phyloP scores from a whole-genome alignment of 2,329 filamentous ascomycete species.

The Fusarium compactum region DNA sequence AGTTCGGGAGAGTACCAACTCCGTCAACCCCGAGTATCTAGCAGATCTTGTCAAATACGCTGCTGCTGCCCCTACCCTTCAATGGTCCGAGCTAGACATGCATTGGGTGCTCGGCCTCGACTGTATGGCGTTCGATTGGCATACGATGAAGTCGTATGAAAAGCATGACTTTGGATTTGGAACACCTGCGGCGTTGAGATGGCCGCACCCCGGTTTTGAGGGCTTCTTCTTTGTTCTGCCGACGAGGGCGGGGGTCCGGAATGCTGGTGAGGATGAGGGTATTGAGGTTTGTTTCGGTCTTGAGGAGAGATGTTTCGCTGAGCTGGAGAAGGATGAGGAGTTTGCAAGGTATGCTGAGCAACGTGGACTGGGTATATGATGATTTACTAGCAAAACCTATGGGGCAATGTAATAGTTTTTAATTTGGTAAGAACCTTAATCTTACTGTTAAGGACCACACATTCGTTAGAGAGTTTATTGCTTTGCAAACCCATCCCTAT shows the following conservation, averaged over 20 bases:
- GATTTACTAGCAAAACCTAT: too few relatives aligned
- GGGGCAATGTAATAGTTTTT: too few relatives aligned
- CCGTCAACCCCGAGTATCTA: conserved; percentile 9
- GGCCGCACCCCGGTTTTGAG: conserved; percentile 19
- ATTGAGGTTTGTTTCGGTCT: conserved; percentile 23
- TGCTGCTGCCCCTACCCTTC: not conserved
- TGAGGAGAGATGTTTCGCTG: conserved; percentile 10
- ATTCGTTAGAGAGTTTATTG: too few relatives aligned
- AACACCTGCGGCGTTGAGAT: conserved; percentile 7
- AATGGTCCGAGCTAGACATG: conserved; percentile 10
- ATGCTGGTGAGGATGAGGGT: not conserved
- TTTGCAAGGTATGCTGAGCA: conserved; percentile 7
- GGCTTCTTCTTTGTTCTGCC: conserved; percentile 23
- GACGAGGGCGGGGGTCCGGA: not conserved
- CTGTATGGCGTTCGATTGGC: conserved; percentile 21
- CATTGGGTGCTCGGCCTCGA: conserved; percentile 8
- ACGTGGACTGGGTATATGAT: not conserved
- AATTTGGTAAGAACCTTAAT: too few relatives aligned
- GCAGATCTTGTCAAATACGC: conserved; percentile 10
- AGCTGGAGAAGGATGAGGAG: conserved; percentile 9
- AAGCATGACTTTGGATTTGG: conserved; percentile 30
- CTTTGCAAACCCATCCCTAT: too few relatives aligned
- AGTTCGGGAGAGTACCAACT: conserved; percentile 13
- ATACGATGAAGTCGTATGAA: conserved; percentile 17
- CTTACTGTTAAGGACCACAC: too few relatives aligned